phyloP scores from a whole-genome alignment of 331 rosid species.

The Phaseolus coccineus region DNA sequence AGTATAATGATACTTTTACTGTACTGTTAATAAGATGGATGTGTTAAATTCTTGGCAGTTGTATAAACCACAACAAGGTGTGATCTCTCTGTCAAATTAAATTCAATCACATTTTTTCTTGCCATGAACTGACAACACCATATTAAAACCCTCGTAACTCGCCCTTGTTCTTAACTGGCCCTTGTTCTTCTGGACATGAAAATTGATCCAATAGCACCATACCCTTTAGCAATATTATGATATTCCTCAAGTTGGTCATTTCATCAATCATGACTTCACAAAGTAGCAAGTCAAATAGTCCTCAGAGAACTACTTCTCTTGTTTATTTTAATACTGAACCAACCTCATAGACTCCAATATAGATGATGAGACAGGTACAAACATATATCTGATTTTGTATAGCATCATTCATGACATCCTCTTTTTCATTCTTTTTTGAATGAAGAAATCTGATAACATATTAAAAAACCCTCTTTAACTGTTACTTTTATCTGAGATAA shows the following conservation, averaged over 20 bases:
- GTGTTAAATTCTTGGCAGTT: neutral
- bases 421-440: neutral
- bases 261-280: conserved; percentile 28
- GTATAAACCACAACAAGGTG: neutral
- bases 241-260: conserved; percentile 17
- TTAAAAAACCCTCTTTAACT: neutral
- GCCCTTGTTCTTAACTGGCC: too few relatives aligned
- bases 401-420: neutral
- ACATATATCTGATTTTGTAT: neutral
- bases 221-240: neutral
- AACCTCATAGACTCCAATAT: conserved; percentile 7
- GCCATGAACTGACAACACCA: too few relatives aligned
- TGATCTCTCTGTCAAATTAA: neutral
- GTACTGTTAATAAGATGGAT: neutral
- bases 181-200: neutral
- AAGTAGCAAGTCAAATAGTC: conserved; percentile 13
- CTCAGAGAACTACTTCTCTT: neutral
- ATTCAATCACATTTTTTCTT: neutral
- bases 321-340: neutral
- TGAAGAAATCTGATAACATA: conserved; percentile 13
- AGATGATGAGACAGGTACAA: neutral
- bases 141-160: too few relatives aligned
- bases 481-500: neutral
- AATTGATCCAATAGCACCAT: neutral
- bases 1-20: too few relatives aligned